Base-by-base conservation (phyloP, 768 basidiomycete species). In the Obba rivulosa region DNA sequence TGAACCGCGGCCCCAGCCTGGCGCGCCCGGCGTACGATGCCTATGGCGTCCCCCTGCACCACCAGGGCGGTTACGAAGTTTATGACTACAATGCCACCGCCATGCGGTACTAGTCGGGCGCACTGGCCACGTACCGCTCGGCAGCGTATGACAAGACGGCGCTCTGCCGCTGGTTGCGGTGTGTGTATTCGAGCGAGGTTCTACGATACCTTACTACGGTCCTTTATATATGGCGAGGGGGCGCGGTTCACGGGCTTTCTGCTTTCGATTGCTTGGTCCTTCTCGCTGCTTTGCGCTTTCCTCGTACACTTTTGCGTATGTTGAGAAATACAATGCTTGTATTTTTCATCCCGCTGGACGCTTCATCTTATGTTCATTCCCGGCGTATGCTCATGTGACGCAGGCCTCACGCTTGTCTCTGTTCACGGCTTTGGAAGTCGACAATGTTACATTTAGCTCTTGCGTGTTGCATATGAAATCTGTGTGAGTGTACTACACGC, bases 41-140 rank as follows among this genome's bases (percentile, higher is more conserved):
- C 43, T 74, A 70, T 48, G 75, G 73, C 46, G 72, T 84, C 14
- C 83, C 85, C 37, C 71, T 81, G 53, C 83, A 85, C 59, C 78
- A 84, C 56, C 76, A 79, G 57, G 67, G 69, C 45, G 74, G 70
- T 25, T 50, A 54, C 25, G 53, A 61, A 16, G 51, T 56, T 48
- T 66, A 65, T 54, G 60, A 60, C 25, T 57, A 61, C 53, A 57
- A 57, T 51, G 36, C 20, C 45, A 34, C 25, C 24, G 51, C 43
- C 40, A 17, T 43, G 42, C 55, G 57, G 23, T 61, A 58, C 57
- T 61, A 55, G 42, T 40, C 45, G 45, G 28, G 43, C 18, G 48
- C 34, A 38, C 31, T n/a, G 42, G 16, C 20, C 35, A 20, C 20
- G 39, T 49, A 49, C 48, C 43, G 34, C 28, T 22, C 34, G 22